Conservation (phyloP, 352 stramenopile species). For the Phytophthora ramorum region DNA sequence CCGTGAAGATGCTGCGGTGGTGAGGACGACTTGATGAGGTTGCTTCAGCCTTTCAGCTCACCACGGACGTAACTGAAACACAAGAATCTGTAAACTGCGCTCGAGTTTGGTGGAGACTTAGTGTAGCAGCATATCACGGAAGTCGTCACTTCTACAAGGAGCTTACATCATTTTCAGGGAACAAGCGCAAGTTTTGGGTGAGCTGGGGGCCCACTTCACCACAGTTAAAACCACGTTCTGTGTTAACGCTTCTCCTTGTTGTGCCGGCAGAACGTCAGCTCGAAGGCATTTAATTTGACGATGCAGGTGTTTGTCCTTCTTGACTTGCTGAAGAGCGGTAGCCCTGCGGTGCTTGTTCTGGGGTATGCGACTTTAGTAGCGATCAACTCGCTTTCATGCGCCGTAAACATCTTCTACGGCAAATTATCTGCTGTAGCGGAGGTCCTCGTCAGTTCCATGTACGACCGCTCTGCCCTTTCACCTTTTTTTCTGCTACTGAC, state of each 20-base stretch:
- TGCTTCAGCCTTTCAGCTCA: background rate
- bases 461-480: background rate
- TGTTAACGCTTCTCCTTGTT: background rate
- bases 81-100: too few species aligned
- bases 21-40: background rate
- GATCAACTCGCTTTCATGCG: conserved; percentile 6
- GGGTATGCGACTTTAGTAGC: conserved; percentile 10
- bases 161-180: conserved; percentile 4
- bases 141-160: conserved; percentile 5
- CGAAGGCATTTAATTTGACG: conserved; percentile 14
- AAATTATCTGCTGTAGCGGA: conserved; percentile 17
- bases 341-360: background rate
- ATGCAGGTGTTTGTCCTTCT: conserved; percentile 12
- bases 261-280: background rate
- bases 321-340: too few species aligned
- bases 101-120: too few species aligned
- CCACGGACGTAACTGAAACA: too few species aligned
- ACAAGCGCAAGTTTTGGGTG: conserved; percentile 11
- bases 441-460: conserved; percentile 9
- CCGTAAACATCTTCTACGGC: conserved; percentile 5
- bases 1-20: conserved; percentile 3
- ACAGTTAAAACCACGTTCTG: too few species aligned
- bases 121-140: too few species aligned
- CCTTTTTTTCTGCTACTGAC: background rate
- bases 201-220: background rate